These are phyloP conservation scores for Rhizopus stolonifer DNA, from an alignment of 371 early-diverging fungal species.

Conservation along the genomic window DNA sequence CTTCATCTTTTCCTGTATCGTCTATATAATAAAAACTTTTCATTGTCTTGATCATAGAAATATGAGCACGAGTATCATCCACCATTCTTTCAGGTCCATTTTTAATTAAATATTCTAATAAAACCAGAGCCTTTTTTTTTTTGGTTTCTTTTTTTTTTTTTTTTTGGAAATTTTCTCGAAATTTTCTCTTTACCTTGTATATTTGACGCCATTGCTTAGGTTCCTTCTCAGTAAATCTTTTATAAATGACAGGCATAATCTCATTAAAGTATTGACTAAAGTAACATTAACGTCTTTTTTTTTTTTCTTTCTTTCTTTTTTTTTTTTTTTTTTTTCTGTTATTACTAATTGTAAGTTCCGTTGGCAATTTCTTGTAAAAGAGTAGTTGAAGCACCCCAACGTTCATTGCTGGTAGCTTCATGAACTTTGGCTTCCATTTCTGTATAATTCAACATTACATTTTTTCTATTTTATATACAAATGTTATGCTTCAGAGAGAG, in stretches of 20 bases:
- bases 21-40: slow-evolving; percentile 83
- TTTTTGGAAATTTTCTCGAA: neutral
- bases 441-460: slow-evolving; percentile 79
- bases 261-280: slow-evolving; percentile 89
- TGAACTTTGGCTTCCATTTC: slow-evolving; percentile 88
- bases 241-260: slow-evolving; percentile 90
- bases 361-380: slow-evolving; percentile 88
- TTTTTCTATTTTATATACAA: slow-evolving; percentile 44
- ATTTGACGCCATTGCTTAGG: slow-evolving; percentile 88
- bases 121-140: slow-evolving; percentile 68
- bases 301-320: too few species aligned
- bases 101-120: slow-evolving; percentile 92
- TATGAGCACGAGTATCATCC: slow-evolving; percentile 82
- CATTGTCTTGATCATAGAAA: slow-evolving; percentile 82
- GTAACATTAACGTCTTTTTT: too few species aligned
- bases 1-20: slow-evolving; percentile 95
- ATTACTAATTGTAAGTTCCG: slow-evolving; percentile 78
- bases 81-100: slow-evolving; percentile 94
- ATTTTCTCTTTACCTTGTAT: slow-evolving; percentile 66
- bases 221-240: slow-evolving; percentile 82
- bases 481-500: neutral
- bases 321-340: too few species aligned
- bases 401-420: slow-evolving; percentile 82
- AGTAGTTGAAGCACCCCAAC: slow-evolving; percentile 93
- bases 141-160: neutral